Percentiles rank a stretch among this genome's conserved stretches.
Conservation (phyloP, 2,329 filamentous ascomycete species). For the Apiospora phragmitis region DNA sequence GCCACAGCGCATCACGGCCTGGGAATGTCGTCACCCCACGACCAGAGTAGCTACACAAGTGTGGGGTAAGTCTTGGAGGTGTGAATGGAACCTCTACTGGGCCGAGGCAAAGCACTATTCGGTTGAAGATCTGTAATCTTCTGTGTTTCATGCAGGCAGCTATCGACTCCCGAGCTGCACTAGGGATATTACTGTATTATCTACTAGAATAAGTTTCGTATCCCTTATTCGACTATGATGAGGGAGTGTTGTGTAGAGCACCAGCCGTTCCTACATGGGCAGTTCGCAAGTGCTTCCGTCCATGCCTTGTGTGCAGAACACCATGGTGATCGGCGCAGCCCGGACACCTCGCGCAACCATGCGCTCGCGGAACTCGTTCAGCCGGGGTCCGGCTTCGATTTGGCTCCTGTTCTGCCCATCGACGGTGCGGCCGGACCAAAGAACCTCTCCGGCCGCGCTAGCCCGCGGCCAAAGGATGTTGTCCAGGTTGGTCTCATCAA, state of each 20-base stretch:
- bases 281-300: constrained; percentile 49
- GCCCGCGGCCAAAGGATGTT: constrained; percentile 76
- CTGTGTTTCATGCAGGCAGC: neutral
- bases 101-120: neutral
- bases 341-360: constrained; percentile 67
- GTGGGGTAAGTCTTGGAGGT: neutral
- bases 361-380: constrained; percentile 76
- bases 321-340: constrained; percentile 69
- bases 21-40: neutral
- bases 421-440: constrained; percentile 75
- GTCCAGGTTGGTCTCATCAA: constrained; percentile 75
- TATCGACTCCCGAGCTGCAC: neutral
- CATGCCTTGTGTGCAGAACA: constrained; percentile 65
- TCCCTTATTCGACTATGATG: neutral
- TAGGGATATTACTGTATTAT: neutral
- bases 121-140: neutral
- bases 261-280: constrained; percentile 11
- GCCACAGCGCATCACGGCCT: neutral
- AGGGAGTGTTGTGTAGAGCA: neutral
- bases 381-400: constrained; percentile 65
- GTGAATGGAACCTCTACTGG: neutral
- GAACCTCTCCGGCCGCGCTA: constrained; percentile 72
- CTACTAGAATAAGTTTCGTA: neutral
- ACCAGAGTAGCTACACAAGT: neutral
- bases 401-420: constrained; percentile 70